phyloP scores from a whole-genome alignment of 495 filamentous ascomycete genomes.

The Astrothelium subdiscretum region DNA sequence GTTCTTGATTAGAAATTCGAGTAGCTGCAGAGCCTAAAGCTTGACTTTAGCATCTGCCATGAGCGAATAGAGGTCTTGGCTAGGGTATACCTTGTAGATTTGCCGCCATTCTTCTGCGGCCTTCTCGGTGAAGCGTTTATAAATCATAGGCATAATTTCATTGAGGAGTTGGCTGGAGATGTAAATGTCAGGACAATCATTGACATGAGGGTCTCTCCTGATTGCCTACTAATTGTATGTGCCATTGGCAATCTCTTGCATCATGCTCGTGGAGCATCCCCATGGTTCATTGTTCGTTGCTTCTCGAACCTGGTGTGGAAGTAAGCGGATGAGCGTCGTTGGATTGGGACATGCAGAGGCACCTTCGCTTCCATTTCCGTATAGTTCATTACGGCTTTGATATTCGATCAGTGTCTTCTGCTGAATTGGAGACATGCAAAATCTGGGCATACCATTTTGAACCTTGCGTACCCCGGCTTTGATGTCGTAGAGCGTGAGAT shows the following conservation, averaged over 20 bases:
- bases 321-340: no score
- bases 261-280: slow-evolving; percentile 73
- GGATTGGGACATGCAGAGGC: no score
- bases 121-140: slow-evolving; percentile 98
- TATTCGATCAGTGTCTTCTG: slow-evolving; percentile 17
- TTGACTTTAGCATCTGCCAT: background rate
- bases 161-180: slow-evolving; percentile 75
- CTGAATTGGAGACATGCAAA: background rate
- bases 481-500: slow-evolving; percentile 90
- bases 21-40: slow-evolving; percentile 67
- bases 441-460: slow-evolving; percentile 71
- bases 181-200: slow-evolving; percentile 8
- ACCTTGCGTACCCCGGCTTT: slow-evolving; percentile 96
- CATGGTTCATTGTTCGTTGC: slow-evolving; percentile 97
- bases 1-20: slow-evolving; percentile 97
- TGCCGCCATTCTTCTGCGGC: slow-evolving; percentile 97
- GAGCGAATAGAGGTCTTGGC: background rate
- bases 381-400: slow-evolving; percentile 92
- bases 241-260: slow-evolving; percentile 97
- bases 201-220: background rate
- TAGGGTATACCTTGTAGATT: slow-evolving; percentile 81
- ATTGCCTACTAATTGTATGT: slow-evolving; percentile 89
- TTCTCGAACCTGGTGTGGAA: slow-evolving; percentile 52
- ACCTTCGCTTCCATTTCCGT: slow-evolving; percentile 98
- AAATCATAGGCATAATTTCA: slow-evolving; percentile 99